Percentiles rank a stretch among this genome's conserved stretches.
Evolutionary conservation across 2,329 filamentous ascomycete genomes (phyloP).

Genomic region (Ophiostoma pallidulum): DNA sequence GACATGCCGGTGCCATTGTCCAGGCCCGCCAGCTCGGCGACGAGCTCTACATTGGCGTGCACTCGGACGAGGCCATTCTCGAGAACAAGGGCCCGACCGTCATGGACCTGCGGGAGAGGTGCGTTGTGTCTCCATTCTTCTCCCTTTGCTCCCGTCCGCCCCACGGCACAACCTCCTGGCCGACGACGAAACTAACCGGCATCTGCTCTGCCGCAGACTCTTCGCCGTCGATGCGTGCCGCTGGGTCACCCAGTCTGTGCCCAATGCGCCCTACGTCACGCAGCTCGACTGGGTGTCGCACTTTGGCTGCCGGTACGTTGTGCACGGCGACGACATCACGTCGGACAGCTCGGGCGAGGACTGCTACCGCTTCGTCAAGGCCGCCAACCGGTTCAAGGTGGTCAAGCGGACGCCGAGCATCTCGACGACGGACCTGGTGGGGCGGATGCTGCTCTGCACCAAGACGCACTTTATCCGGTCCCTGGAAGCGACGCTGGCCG

Average conservation of each 20-base stretch:
- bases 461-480: constrained; percentile 85
- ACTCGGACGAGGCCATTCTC: constrained; percentile 90
- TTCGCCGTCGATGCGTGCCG: constrained; percentile 90
- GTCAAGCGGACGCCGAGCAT: constrained; percentile 95
- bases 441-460: constrained; percentile 95
- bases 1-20: constrained; percentile 93
- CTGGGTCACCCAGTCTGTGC: constrained; percentile 79
- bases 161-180: no score
- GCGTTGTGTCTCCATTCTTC: no score
- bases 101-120: constrained; percentile 87
- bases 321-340: constrained; percentile 28
- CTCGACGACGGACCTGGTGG: constrained; percentile 95
- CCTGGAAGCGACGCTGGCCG: constrained; percentile 57
- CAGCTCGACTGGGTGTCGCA: constrained; percentile 88
- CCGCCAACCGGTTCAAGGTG: constrained; percentile 86
- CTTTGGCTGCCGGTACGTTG: constrained; percentile 81
- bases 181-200: no score
- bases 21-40: constrained; percentile 86
- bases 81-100: constrained; percentile 97
- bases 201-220: constrained; percentile 52
- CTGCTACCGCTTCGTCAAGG: constrained; percentile 96
- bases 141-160: no score
- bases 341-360: constrained; percentile 84
- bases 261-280: constrained; percentile 88
- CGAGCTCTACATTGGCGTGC: constrained; percentile 84